These are phyloP conservation scores for Corymbia citriodora DNA, from an alignment of 441 rosid genomes.

Conservation along the genomic window DNA sequence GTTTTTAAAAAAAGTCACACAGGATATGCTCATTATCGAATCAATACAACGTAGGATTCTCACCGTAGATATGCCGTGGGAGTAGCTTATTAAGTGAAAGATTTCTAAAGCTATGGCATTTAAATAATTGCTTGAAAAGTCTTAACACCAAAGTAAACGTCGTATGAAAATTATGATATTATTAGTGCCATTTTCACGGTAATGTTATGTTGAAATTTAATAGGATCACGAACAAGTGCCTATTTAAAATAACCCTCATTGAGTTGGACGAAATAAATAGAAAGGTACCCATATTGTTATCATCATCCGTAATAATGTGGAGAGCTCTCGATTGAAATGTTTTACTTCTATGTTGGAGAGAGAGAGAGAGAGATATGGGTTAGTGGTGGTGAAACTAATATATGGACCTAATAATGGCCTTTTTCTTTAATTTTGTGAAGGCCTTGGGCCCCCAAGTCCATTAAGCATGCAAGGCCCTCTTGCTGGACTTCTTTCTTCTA, in stretches of 20 bases:
- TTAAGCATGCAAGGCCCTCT: not conserved
- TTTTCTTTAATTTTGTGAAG: not conserved
- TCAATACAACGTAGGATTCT: not conserved
- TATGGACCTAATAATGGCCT: not conserved
- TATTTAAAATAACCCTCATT: not conserved
- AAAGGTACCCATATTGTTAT: not conserved
- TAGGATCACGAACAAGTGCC: not conserved
- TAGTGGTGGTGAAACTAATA: not conserved
- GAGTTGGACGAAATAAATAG: not conserved
- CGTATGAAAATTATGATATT: not conserved
- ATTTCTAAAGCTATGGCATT: not conserved
- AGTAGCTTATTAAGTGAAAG: not conserved
- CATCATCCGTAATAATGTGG: not conserved
- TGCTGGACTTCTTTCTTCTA: not conserved
- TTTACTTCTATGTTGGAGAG: no score
- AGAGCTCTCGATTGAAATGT: not conserved
- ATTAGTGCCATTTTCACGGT: not conserved
- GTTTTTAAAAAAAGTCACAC: not conserved
- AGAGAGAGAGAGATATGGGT: not conserved
- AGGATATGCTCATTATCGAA: not conserved
- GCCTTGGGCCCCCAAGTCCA: not conserved
- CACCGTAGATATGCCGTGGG: not conserved
- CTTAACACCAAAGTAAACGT: not conserved
- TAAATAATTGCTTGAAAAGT: not conserved
- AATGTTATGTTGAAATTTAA: not conserved